Base-by-base conservation (phyloP, 208 protist species). In the Leishmania gerbilli region DNA sequence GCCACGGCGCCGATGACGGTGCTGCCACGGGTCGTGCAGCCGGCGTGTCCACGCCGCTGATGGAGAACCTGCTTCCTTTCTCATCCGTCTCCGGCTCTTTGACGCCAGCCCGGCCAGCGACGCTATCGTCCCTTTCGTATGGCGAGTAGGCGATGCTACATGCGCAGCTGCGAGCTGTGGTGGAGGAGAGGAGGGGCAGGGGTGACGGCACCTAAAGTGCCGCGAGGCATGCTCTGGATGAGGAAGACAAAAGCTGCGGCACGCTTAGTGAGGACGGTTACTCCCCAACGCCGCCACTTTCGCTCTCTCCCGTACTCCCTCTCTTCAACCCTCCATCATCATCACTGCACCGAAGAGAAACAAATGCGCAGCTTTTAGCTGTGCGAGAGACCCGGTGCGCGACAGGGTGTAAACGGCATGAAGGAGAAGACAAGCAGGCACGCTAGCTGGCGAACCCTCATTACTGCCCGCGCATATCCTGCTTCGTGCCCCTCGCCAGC, bases 31-130 rank as follows among this genome's bases (percentile, higher is more conserved):
- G 31, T 27, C 65, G 37, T 7, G 37, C 37, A 47, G 34, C 37
- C 37, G 65, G 65, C 37, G 37, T 27, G 31, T 45, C 17, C 65
- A 71, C 24, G 68, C 15, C 68, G 37, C 19, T 24, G 24, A 53
- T 72, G 37, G 7, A 15, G 19, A 53, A 34, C 42, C 19, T 13
- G 40, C 49, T 72, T 51, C 37, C 42, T 19, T 51, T 72, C 42
- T 8, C 24, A n/a, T 11, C 21, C 42, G 21, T 31, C 17, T 42
- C 21, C 4, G 27, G 34, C 3, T n/a, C 64, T n/a, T 45, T 80
- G 45, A 76, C 80, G 34, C 56, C 80, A 55, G 68, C 80, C n/a
- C 74, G 80, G 37, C 74, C 75, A 27, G 67, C 19, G 37, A 67
- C 27, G 53, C 21, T 42, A 53, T 45, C 34, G 11, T 45, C 51